Percentiles rank a stretch among this genome's conserved stretches.
These are phyloP conservation scores for Macrotyloma uniflorum DNA, from an alignment of 306 rosid species.

Conservation along the genomic window DNA sequence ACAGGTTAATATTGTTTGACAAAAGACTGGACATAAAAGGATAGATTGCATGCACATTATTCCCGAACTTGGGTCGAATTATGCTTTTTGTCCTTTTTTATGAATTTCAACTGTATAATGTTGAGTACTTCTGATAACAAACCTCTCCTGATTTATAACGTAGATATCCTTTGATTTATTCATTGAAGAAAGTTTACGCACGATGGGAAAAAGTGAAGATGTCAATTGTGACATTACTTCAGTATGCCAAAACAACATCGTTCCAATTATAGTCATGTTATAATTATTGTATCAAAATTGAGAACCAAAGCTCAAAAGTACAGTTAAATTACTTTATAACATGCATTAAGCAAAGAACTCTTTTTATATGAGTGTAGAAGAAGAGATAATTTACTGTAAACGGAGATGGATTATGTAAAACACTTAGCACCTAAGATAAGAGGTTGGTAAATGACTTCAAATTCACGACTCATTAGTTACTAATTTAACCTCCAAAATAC, in stretches of 20 bases:
- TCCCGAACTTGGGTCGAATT: not conserved
- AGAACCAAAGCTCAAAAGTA: too few species aligned
- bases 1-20: not conserved
- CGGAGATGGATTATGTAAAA: not conserved
- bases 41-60: not conserved
- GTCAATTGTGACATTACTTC: not conserved
- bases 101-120: not conserved
- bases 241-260: too few species aligned
- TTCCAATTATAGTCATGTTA: too few species aligned
- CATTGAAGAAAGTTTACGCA: not conserved
- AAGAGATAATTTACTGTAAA: not conserved
- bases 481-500: not conserved
- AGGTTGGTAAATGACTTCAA: not conserved
- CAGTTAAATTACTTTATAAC: not conserved
- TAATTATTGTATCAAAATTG: too few species aligned
- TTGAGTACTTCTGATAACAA: not conserved
- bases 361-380: not conserved
- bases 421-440: not conserved
- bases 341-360: not conserved
- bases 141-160: not conserved
- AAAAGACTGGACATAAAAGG: not conserved
- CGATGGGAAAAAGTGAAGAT: not conserved
- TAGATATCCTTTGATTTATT: not conserved
- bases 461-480: not conserved
- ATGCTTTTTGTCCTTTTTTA: not conserved